These are phyloP conservation scores for Yamadazyma pseudoaaseri DNA, from an alignment of 1,139 yeast species.

Conservation along the genomic window DNA sequence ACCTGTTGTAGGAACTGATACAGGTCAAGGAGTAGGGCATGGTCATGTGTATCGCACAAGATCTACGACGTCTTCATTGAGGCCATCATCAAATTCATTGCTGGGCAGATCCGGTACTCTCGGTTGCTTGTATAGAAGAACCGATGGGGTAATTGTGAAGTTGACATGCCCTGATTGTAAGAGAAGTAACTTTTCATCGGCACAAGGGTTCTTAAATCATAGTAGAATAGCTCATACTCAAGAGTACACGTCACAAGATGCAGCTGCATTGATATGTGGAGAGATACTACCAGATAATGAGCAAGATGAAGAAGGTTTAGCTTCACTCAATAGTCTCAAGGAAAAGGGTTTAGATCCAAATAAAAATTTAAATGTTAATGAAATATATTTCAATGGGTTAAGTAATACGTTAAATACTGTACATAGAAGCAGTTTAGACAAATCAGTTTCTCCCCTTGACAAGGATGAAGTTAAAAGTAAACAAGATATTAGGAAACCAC, in stretches of 20 bases:
- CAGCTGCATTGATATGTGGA: slow-evolving; percentile 74
- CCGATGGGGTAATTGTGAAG: slow-evolving; percentile 70
- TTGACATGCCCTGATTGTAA: slow-evolving; percentile 69
- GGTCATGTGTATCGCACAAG: slow-evolving; percentile 44
- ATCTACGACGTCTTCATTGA: slow-evolving; percentile 49
- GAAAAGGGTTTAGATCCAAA: slow-evolving; percentile 41
- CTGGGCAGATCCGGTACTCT: slow-evolving; percentile 24
- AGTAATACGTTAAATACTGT: slow-evolving; percentile 20
- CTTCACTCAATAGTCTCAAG: slow-evolving; percentile 42
- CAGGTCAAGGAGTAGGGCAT: too few relatives aligned
- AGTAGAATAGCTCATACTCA: slow-evolving; percentile 72
- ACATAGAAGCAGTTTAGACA: slow-evolving; percentile 11
- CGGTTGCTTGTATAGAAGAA: slow-evolving; percentile 65
- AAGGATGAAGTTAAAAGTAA: slow-evolving; percentile 2
- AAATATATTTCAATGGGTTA: slow-evolving; percentile 38
- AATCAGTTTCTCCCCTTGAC: slow-evolving; percentile 13
- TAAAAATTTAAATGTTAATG: slow-evolving; percentile 38
- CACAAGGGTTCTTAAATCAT: slow-evolving; percentile 80
- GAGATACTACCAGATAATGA: slow-evolving; percentile 53
- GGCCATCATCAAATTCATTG: slow-evolving; percentile 26
- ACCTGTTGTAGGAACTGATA: neutral
- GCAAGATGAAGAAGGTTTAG: slow-evolving; percentile 59
- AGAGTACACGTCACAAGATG: slow-evolving; percentile 71
- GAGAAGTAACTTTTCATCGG: slow-evolving; percentile 69
- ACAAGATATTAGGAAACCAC: slow-evolving; percentile 5